Percentiles rank a stretch among this genome's conserved stretches.
phyloP scores from a whole-genome alignment of 257 asterid genomes.

The Dorcoceras hygrometricum region DNA sequence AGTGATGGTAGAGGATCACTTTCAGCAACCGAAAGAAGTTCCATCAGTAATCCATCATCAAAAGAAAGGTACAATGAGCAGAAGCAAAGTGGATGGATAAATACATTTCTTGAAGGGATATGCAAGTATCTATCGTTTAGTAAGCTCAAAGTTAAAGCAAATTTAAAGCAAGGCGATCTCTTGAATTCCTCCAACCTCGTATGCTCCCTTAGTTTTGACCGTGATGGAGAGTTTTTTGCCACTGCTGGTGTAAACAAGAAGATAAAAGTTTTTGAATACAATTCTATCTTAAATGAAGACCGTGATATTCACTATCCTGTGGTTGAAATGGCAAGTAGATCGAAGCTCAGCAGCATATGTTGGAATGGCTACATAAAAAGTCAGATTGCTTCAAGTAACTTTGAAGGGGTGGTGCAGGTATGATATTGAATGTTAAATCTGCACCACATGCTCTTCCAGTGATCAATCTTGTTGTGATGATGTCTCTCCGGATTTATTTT shows the following conservation, averaged over 20 bases:
- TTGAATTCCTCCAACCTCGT: constrained; percentile 88
- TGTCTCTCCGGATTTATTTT: constrained; percentile 19
- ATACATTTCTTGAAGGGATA: constrained; percentile 75
- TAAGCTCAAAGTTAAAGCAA: constrained; percentile 80
- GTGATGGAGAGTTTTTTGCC: constrained; percentile 94
- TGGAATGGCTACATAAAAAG: constrained; percentile 95
- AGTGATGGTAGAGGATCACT: constrained; percentile 52
- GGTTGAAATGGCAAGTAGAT: constrained; percentile 86
- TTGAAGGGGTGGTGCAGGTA: constrained; percentile 98
- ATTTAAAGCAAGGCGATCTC: constrained; percentile 94
- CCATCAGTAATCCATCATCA: constrained; percentile 57
- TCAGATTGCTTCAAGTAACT: constrained; percentile 97
- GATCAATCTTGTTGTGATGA: background rate
- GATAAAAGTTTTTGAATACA: constrained; percentile 87
- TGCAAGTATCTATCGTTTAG: constrained; percentile 77
- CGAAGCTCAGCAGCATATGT: constrained; percentile 94
- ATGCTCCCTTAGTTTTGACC: constrained; percentile 90
- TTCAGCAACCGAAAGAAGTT: constrained; percentile 65
- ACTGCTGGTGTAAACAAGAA: constrained; percentile 98
- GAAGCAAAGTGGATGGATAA: constrained; percentile 61
- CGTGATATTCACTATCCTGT: constrained; percentile 95
- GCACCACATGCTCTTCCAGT: background rate
- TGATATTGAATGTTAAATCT: constrained; percentile 6
- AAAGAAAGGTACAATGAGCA: constrained; percentile 50
- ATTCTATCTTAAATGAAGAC: constrained; percentile 60